Evolutionary conservation across 2,329 filamentous ascomycete species (phyloP).

Genomic region (Cordyceps militaris): DNA sequence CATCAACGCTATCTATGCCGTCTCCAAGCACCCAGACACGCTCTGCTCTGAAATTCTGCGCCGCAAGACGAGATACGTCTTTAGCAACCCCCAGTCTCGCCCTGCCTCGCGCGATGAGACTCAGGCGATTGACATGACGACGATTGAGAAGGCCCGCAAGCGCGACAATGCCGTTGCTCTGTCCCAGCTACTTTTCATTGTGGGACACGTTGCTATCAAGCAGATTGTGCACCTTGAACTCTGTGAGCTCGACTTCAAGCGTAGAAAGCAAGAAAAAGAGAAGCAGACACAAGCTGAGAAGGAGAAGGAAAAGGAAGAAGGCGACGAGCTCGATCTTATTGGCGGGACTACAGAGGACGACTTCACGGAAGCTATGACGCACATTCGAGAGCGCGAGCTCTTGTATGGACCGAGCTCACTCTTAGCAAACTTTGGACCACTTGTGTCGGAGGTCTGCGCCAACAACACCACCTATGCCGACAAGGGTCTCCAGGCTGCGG

Average conservation of each 20-base stretch:
- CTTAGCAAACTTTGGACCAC: conserved; percentile 80
- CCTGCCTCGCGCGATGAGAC: conserved; percentile 40
- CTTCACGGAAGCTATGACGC: conserved; percentile 78
- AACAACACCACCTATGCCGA: conserved; percentile 92
- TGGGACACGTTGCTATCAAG: conserved; percentile 95
- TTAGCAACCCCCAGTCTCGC: conserved; percentile 44
- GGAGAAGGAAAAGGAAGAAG: conserved; percentile 55
- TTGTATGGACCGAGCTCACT: conserved; percentile 77
- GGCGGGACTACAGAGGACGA: conserved; percentile 93
- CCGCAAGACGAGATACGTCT: conserved; percentile 79
- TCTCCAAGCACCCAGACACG: conserved; percentile 89
- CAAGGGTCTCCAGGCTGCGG: conserved; percentile 82
- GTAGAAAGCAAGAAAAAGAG: conserved; percentile 84
- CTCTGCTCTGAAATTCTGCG: conserved; percentile 87
- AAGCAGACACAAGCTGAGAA: conserved; percentile 50
- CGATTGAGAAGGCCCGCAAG: conserved; percentile 40
- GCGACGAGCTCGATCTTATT: conserved; percentile 91
- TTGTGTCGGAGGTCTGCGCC: conserved; percentile 88
- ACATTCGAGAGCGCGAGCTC: conserved; percentile 77
- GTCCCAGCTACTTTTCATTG: conserved; percentile 88
- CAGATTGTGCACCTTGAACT: conserved; percentile 97
- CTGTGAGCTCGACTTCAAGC: conserved; percentile 97
- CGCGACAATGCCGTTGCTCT: conserved; percentile 66
- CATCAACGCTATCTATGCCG: conserved; percentile 86
- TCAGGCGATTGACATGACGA: conserved; percentile 29